Base-by-base conservation (phyloP, 257 asterid genomes). In the Sherardia arvensis region DNA sequence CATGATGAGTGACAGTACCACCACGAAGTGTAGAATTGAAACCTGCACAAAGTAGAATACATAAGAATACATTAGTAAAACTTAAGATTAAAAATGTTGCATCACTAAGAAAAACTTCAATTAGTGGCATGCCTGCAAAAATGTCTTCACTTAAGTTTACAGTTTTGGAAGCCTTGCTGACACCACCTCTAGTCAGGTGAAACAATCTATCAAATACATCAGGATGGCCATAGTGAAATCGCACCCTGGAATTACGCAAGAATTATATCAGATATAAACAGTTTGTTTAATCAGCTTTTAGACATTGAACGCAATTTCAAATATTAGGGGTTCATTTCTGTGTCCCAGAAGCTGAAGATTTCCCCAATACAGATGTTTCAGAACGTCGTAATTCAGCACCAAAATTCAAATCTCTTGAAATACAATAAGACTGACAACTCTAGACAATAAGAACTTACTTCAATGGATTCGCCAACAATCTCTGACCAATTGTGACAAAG, bases 181-280 rank as follows among this genome's bases (percentile, higher is more conserved):
- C 80, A 62, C 98, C 98, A 72, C 98, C 98, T 75, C 95, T 79
- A 33, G 96, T 83, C 62, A 91, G 81, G 82, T 91, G 98, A 84
- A 91, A 91, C 71, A 91, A 62, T 78, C 98, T 84, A 69, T 91
- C 98, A 26, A 91, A 91, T 66, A 91, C 84, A 77, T 91, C 98
- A 4, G 98, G 98, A 79, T 91, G 98, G 53, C 98, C 98, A 73
- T 91, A 91, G 82, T 88, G 98, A 78, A 91, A 91, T 68, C 98
- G 98, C 60, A 91, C 98, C 89, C 98, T 91, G 90, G 69, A 71
- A 72, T 58, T 57, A 28, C 36, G 54, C 60, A 70, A 65, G 65
- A 72, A 59, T 69, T 49, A 58, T 27, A 18, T 25, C 32, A 33
- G 11, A 61, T 26, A 25, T 62, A 15, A 62, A 53, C 66, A 62